Base-by-base conservation (phyloP, 306 rosid species). In the Begonia fuchsioides region DNA sequence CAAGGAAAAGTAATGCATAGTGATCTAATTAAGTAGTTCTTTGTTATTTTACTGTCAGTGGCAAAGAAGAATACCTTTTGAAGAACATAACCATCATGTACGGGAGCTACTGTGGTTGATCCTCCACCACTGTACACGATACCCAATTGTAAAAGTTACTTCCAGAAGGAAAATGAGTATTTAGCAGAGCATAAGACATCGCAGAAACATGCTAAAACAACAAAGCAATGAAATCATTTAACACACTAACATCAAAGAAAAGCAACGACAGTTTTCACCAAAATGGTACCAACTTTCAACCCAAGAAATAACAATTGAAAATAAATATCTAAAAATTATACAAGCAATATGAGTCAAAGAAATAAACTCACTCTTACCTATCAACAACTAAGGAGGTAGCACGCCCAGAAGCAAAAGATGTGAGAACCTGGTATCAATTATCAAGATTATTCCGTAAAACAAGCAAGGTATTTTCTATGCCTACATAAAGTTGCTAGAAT, bases 331-430 rank as follows among this genome's bases (percentile, higher is more conserved):
- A 41, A 13, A 54, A 9, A 26, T n/a, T 17, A 40, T 43, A 55
- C 13, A 43, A 35, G 15, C 35, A 26, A 6, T 26, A 26, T 8
- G 35, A 26, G 35, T 26, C 35, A 26, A 26, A 26, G 35, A 26
- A 26, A 8, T 26, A 26, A 26, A 55, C 46, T 9, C 66, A 52
- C 56, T 49, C 64, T 57, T 79, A 90, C 95, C 98, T 17, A 66
- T 90, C 98, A 73, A 90, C 95, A 67, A 90, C 95, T 46, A 90
- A 72, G 39, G 98, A 78, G 0, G 98, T 90, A 61, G 98, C 95
- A 64, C 98, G 98, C 39, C 98, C 98, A 55, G 98, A 85, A 45
- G 98, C 98, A 67, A 90, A 90, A 39, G 98, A 85, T 15, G 98
- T 85, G 67, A 90, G 79, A 73, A 90, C 95, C 95, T 90, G 72